Evolutionary conservation across 352 stramenopile species (phyloP), one percentile per base, ranked within the genome.

Genomic region (Pythium sp.): DNA sequence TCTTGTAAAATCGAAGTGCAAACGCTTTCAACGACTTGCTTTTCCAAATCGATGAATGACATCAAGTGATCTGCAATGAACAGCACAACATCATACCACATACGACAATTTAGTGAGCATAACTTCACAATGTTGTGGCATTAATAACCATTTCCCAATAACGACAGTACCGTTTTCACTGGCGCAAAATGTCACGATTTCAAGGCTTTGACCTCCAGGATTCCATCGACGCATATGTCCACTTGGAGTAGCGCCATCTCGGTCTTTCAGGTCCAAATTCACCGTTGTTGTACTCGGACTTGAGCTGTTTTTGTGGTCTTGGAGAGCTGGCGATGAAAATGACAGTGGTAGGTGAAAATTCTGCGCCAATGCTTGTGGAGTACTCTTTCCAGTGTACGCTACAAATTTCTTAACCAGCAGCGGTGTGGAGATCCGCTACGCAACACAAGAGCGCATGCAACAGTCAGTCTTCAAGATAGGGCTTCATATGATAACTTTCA

Each of bases 31-130:
- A 86, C 65, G 7, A 69, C 62, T 41, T 78, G 70, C 65, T 84
- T 84, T 32, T 86, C 79, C 2, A 83, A 38, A 9, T 75, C 56
- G 41, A 86, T 76, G 53, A 81, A 57, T 11, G 62, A 61, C 41
- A 74, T 58, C 43, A 86, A 69, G 51, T 56, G 67, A 65, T 62
- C 77, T 86, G 68, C 18, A 58, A n/a, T 43, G 26, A 43, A 6
- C 8, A 56, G 38, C 36, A 68, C 15, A 26, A 41, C 7, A 41
- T 14, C 34, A 41, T 12, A 41, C 34, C 34, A 2, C 34, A 41
- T 41, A 14, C 34, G 9, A 41, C 34, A 41, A 41, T 41, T 41
- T 41, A 41, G 34, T 41, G 34, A 41, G 34, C 34, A 41, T 8
- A 41, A 9, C 11, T 41, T 41, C 7, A 8, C 34, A 41, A 8